Conservation (phyloP, 345 rosid genomes). For the Passiflora organensis region DNA sequence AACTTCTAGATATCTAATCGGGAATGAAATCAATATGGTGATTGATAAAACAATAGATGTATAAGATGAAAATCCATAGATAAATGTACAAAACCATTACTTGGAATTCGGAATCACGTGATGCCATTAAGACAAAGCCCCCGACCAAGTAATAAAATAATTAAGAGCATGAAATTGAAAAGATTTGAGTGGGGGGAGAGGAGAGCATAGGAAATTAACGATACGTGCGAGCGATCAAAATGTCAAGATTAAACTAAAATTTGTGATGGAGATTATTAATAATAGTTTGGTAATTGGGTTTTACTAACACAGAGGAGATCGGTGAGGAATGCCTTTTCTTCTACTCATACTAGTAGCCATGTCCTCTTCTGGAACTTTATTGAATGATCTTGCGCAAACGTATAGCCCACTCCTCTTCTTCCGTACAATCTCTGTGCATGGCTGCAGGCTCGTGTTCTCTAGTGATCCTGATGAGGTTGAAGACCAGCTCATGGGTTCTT, state of each 20-base stretch:
- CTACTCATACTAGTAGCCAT: conserved; percentile 66
- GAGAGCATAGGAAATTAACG: too few relatives aligned
- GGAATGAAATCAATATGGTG: too few relatives aligned
- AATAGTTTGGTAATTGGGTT: neutral
- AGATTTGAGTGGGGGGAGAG: conserved; percentile 4
- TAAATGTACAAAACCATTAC: conserved; percentile 31
- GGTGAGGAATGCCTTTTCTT: conserved; percentile 90
- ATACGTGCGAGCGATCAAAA: too few relatives aligned
- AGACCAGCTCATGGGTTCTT: conserved; percentile 73
- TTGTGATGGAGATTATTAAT: neutral
- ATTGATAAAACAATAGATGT: conserved; percentile 7
- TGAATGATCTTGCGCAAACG: conserved; percentile 50
- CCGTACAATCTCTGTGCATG: conserved; percentile 44
- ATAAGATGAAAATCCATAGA: conserved; percentile 16
- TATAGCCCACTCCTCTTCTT: conserved; percentile 70
- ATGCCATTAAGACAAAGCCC: conserved; percentile 67
- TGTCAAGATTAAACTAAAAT: neutral
- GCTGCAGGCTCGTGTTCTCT: conserved; percentile 34
- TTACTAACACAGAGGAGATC: conserved; percentile 77
- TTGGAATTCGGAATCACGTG: conserved; percentile 82
- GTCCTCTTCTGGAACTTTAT: conserved; percentile 46
- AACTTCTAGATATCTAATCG: too few relatives aligned
- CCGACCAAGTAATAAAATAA: conserved; percentile 57
- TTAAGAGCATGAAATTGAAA: conserved; percentile 23
- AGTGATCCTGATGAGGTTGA: conserved; percentile 41